Evolutionary conservation across 2,329 filamentous ascomycete genomes (phyloP).

Genomic region (Aspergillus eucalypticola): DNA sequence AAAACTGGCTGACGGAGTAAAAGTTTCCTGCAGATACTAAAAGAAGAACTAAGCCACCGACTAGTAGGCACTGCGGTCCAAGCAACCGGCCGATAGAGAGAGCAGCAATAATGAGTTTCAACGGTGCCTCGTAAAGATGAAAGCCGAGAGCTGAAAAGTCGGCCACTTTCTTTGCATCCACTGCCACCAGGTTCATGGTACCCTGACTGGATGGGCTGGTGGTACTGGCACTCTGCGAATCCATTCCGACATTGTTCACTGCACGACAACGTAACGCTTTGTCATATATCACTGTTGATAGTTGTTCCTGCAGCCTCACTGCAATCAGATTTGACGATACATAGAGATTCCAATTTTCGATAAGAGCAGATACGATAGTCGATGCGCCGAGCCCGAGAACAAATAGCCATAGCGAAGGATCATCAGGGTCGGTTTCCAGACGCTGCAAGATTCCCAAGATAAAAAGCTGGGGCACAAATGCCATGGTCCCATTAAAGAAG

Average conservation of each 20-base stretch:
- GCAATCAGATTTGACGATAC: not conserved
- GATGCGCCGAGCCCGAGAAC: not conserved
- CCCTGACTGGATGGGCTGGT: not conserved
- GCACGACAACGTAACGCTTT: not conserved
- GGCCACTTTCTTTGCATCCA: slow-evolving; percentile 4
- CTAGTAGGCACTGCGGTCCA: not conserved
- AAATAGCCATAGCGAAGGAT: not conserved
- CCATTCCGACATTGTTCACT: not conserved
- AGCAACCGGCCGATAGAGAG: not conserved
- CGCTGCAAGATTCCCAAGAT: not conserved
- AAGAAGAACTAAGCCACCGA: not conserved
- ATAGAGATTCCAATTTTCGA: slow-evolving; percentile 5
- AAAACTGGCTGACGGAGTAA: not conserved
- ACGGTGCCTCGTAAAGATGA: not conserved
- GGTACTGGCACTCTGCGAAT: not conserved
- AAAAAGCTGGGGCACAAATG: not conserved
- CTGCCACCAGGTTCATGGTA: not conserved
- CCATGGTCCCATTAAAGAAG: not conserved
- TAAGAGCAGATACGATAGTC: not conserved
- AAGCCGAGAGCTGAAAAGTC: slow-evolving; percentile 1
- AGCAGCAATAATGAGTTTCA: not conserved
- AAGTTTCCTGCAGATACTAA: not conserved
- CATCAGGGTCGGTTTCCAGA: not conserved
- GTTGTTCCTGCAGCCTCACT: slow-evolving; percentile 2
- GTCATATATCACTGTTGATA: not conserved